Evolutionary conservation across 306 rosid species (phyloP).

Genomic region (Acmispon strigosus): DNA sequence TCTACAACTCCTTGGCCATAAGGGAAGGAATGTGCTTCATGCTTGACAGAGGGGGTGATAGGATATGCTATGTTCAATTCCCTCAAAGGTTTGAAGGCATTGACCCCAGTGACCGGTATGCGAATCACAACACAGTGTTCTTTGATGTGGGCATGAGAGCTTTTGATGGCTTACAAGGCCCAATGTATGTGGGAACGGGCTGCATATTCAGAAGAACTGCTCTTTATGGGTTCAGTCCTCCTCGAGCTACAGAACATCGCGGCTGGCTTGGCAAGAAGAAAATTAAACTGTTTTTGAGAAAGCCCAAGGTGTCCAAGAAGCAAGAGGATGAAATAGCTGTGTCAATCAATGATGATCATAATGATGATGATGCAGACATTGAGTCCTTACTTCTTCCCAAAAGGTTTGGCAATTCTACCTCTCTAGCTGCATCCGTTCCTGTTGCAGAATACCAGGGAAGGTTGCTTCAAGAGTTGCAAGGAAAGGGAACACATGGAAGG

Average conservation of each 20-base stretch:
- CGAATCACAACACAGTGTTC: constrained; percentile 85
- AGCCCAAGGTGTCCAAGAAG: constrained; percentile 41
- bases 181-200: constrained; percentile 88
- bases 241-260: constrained; percentile 74
- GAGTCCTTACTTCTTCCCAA: constrained; percentile 74
- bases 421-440: constrained; percentile 66
- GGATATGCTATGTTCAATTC: constrained; percentile 79
- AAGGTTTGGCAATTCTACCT: constrained; percentile 73
- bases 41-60: constrained; percentile 87
- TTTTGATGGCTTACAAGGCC: constrained; percentile 86
- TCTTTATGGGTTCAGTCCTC: constrained; percentile 82
- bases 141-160: constrained; percentile 89
- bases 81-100: constrained; percentile 89
- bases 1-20: constrained; percentile 71
- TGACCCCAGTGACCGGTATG: constrained; percentile 75
- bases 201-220: constrained; percentile 84
- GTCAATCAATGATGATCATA: constrained; percentile 36
- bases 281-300: constrained; percentile 55
- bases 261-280: constrained; percentile 71
- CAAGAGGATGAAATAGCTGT: constrained; percentile 51
- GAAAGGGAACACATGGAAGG: constrained; percentile 55
- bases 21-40: constrained; percentile 92
- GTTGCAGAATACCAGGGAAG: constrained; percentile 85
- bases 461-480: constrained; percentile 61
- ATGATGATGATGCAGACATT: constrained; percentile 67